Percentiles rank a stretch among this genome's conserved stretches.
phyloP scores from a whole-genome alignment of 345 rosid genomes.

The Eutrema yunnanense region DNA sequence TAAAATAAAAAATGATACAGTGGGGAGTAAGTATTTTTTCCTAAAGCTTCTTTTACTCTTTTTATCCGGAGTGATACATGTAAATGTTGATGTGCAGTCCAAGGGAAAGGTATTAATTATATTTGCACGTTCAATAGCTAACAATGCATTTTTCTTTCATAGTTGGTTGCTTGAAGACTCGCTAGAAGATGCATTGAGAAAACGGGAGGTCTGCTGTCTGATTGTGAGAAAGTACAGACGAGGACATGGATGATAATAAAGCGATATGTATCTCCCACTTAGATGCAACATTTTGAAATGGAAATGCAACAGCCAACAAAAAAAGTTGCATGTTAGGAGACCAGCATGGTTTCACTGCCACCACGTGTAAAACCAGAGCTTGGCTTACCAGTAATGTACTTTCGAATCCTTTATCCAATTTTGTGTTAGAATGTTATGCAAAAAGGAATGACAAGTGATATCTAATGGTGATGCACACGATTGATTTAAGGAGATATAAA shows the following conservation, averaged over 20 bases:
- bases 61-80: background rate
- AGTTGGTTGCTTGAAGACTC: constrained; percentile 85
- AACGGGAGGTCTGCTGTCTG: constrained; percentile 61
- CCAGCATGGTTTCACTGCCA: too few species aligned
- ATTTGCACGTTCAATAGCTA: background rate
- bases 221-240: constrained; percentile 43
- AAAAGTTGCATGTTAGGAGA: too few species aligned
- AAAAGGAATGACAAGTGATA: background rate
- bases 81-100: background rate
- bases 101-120: background rate
- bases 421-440: background rate
- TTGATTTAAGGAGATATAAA: background rate
- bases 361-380: too few species aligned
- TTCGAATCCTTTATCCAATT: too few species aligned
- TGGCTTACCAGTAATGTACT: too few species aligned
- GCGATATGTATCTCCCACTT: too few species aligned
- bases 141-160: constrained; percentile 6
- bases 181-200: constrained; percentile 82
- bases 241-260: too few species aligned
- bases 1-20: constrained; percentile 64
- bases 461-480: background rate
- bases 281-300: too few species aligned
- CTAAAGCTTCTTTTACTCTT: background rate
- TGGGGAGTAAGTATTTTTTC: constrained; percentile 54
- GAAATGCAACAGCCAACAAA: too few species aligned